Evolutionary conservation across 2,329 filamentous ascomycete species (phyloP), one percentile per base, ranked within the genome.

Genomic region (Pseudogymnoascus sp.): DNA sequence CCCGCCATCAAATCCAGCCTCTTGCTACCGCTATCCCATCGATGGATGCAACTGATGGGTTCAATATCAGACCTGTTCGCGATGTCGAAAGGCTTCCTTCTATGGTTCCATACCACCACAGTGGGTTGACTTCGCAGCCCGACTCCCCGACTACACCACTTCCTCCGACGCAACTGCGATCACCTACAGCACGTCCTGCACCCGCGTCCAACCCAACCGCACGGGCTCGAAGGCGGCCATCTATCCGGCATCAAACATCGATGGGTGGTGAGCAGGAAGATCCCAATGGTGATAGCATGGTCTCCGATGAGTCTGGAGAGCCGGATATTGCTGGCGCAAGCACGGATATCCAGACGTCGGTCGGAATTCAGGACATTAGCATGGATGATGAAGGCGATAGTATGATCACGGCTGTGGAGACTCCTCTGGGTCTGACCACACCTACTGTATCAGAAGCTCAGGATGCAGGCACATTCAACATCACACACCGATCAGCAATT

Each of bases 391-490:
- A 95, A 67, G 85, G 88, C 34, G 90, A 93, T 66, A 85, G 87
- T 69, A 88, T 96, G 74, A 83, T 96, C 37, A 87, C 91, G 62
- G 81, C 80, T 61, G 85, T 82, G 41, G 87, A 86, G 62, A 85
- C 89, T 2, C 83, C 87, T 3, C 85, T 96, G 36, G 88, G 90
- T 31, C 77, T 96, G 66, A 85, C 88, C 2, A 89, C 91, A 6
- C 89, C 89, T 1, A 89, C 89, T 36, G 89, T 90, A 2, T 93
- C 92, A 0, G 92, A 95, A 67, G 67, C 87, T n/a, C 90, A 92
- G 70, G 91, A 96, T 70, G 85, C 90, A 11, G 92, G 93, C 64
- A 92, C 92, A 0, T 97, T 98, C 77, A 96, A 96, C 77, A 96
- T 97, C 71, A 92, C 90, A 6, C 93, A 97, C 75, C 88, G 90